Evolutionary conservation across 2,329 filamentous ascomycete species (phyloP), one percentile per base, ranked within the genome.

Genomic region (Botrytis aclada): DNA sequence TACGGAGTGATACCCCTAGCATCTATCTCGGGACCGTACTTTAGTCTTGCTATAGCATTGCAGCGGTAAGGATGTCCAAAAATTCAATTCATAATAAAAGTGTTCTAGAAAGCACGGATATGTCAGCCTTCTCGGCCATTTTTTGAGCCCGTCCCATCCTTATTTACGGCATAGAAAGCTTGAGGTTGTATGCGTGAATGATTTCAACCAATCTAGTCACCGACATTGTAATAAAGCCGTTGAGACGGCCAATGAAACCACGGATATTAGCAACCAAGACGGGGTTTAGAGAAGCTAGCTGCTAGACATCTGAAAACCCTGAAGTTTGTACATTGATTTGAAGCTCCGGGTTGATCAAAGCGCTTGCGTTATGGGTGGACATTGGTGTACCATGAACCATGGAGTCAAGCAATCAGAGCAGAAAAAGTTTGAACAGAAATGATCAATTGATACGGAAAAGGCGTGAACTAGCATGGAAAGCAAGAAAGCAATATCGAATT

Each of bases 311-410:
- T 10, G n/a, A 43, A 12, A 37, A n/a, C 32, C 22, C 43, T 10
- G 43, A 51, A 20, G 32, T 51, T 66, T 66, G 14, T 51, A 5
- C 4, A 20, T 39, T 51, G n/a, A 45, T 20, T 37, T 39, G 43
- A 34, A 51, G 63, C 63, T 66, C 63, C 63, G 25, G 43, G 8
- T 29, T 47, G 63, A 66, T 66, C 43, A 66, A 51, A 51, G 63
- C 43, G 63, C 51, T 51, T 37, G 62, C 22, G 34, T 8, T 37
- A 14, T 16, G 20, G 14, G 22, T 62, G 25, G n/a, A 22, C 39
- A 37, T n/a, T 25, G 58, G 10, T 62, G 32, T 34, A 7, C 60
- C 37, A 25, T 39, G n/a, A 34, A 34, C 32, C 32, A 39, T 29
- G 51, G 51, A 29, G 51, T 29, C 51, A n/a, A 54, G 51, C n/a